A percentile compares a stretch with the other conserved stretches of the same genome.
These are phyloP conservation scores for Salix exigua DNA, from an alignment of 345 rosid species.

Conservation along the genomic window DNA sequence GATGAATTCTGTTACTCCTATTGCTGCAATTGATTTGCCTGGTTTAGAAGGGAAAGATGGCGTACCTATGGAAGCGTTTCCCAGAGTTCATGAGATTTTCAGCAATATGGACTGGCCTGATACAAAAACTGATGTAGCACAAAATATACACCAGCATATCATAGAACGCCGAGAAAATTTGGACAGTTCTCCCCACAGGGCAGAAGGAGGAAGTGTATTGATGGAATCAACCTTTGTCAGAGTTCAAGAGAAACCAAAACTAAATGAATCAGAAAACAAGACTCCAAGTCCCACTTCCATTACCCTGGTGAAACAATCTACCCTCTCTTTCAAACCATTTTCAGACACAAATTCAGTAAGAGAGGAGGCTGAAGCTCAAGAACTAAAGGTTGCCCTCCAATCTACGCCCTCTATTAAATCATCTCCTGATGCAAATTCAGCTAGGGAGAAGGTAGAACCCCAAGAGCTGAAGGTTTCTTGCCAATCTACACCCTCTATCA, in stretches of 20 bases:
- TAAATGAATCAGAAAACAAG: conserved; percentile 30
- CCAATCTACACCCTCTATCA: conserved; percentile 15
- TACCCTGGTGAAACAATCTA: conserved; percentile 13
- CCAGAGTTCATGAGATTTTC: conserved; percentile 58
- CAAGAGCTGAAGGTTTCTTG: neutral
- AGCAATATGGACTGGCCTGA: conserved; percentile 55
- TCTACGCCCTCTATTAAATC: neutral
- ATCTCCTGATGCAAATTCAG: conserved; percentile 7
- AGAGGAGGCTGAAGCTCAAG: conserved; percentile 9
- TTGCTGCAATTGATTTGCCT: conserved; percentile 44
- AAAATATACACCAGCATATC: conserved; percentile 46
- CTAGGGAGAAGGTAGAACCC: neutral
- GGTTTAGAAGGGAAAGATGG: conserved; percentile 56
- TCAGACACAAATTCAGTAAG: conserved; percentile 6
- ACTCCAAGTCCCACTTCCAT: conserved; percentile 20
- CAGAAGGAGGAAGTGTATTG: conserved; percentile 29
- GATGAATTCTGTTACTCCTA: conserved; percentile 47
- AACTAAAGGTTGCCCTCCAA: neutral
- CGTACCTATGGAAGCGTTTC: conserved; percentile 64
- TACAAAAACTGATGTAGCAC: conserved; percentile 47
- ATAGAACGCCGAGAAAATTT: conserved; percentile 43
- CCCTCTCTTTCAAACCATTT: neutral
- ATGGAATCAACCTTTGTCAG: conserved; percentile 38
- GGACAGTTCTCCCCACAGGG: conserved; percentile 39
- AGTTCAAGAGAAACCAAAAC: conserved; percentile 36